phyloP scores from a whole-genome alignment of 225 moss, liverwort and hornwort genomes.

The Climacium dendroides region DNA sequence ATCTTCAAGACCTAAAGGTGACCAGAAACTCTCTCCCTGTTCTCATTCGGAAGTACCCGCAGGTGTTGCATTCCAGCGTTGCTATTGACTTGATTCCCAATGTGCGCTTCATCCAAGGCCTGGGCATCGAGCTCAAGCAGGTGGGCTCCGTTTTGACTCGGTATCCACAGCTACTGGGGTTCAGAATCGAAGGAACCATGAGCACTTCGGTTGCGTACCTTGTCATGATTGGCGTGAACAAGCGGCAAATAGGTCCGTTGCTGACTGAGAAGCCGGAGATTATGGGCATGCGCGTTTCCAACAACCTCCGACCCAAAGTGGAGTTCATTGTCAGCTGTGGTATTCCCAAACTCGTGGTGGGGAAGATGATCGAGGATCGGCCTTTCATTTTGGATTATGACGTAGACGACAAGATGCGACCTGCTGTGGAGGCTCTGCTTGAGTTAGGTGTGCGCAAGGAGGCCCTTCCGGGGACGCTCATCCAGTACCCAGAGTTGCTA shows the following conservation, averaged over 20 bases:
- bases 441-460: conserved; percentile 65
- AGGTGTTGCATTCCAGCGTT: conserved; percentile 84
- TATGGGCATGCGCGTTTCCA: conserved; percentile 91
- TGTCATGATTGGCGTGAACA: conserved; percentile 75
- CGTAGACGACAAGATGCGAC: conserved; percentile 53
- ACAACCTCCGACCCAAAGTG: conserved; percentile 78
- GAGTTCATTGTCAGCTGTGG: conserved; percentile 65
- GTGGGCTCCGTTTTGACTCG: conserved; percentile 78
- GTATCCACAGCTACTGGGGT: conserved; percentile 77
- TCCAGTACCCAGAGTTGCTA: conserved; percentile 75
- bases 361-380: conserved; percentile 84
- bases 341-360: conserved; percentile 61
- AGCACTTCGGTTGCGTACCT: conserved; percentile 96
- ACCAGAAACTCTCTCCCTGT: conserved; percentile 55
- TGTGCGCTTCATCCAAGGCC: conserved; percentile 63
- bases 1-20: conserved; percentile 60
- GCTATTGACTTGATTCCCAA: conserved; percentile 81
- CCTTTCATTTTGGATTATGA: conserved; percentile 75
- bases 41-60: conserved; percentile 77
- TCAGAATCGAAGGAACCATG: conserved; percentile 94
- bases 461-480: conserved; percentile 38
- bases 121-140: conserved; percentile 72
- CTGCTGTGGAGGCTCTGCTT: conserved; percentile 54
- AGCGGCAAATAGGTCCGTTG: conserved; percentile 75
- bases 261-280: conserved; percentile 93